Evolutionary conservation across 306 rosid genomes (phyloP).

Genomic region (Adenanthera pavonina): DNA sequence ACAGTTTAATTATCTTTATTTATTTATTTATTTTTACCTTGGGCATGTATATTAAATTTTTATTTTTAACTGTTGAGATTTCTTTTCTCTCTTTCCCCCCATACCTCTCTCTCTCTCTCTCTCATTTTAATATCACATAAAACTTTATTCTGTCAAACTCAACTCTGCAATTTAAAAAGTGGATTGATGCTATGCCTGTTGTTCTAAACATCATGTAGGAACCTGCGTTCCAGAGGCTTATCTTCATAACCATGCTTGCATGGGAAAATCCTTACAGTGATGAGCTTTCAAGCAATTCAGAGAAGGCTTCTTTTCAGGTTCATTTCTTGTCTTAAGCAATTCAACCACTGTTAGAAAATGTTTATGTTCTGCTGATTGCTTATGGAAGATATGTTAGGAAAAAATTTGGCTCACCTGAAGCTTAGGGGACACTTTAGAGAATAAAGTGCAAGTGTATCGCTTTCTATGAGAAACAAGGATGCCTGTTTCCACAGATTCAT

Average conservation of each 20-base stretch:
- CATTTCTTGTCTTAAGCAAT: constrained; percentile 32
- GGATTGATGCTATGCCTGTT: constrained; percentile 34
- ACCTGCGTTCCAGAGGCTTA: constrained; percentile 88
- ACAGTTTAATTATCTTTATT: not conserved
- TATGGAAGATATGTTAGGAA: constrained; percentile 27
- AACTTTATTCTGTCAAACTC: constrained; percentile 16
- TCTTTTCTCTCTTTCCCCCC: no score
- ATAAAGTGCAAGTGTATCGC: not conserved
- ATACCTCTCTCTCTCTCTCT: not conserved
- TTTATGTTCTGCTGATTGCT: constrained; percentile 16
- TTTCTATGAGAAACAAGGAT: not conserved
- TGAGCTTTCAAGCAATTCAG: constrained; percentile 52
- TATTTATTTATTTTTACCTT: not conserved
- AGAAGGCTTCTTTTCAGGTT: constrained; percentile 87
- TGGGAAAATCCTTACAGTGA: constrained; percentile 88
- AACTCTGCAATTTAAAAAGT: constrained; percentile 15
- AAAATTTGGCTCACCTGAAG: not conserved
- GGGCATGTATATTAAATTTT: not conserved
- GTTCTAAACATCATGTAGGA: constrained; percentile 60
- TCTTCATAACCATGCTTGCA: constrained; percentile 93
- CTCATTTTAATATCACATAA: not conserved
- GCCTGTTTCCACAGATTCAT: not conserved
- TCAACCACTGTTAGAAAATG: constrained; percentile 19
- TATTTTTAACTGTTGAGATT: not conserved
- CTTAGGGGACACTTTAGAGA: not conserved